Percentiles rank a stretch among this genome's conserved stretches.
These are phyloP conservation scores for Castanospermum australe DNA, from an alignment of 306 rosid species.

Conservation along the genomic window DNA sequence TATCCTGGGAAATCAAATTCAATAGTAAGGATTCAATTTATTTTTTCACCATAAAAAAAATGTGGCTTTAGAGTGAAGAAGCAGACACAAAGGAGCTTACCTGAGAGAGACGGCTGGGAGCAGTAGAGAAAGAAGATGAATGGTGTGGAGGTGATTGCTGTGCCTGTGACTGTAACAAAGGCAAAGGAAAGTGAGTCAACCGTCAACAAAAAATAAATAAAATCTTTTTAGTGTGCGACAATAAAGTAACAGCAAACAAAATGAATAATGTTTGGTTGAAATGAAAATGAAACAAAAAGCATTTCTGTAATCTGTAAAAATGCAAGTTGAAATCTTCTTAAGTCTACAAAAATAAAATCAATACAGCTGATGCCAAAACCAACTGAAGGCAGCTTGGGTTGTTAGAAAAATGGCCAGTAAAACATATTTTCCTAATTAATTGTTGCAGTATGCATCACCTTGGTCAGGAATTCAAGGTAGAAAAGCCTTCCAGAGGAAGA, in stretches of 20 bases:
- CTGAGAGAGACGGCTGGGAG: conserved; percentile 26
- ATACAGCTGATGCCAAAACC: background rate
- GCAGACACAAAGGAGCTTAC: conserved; percentile 33
- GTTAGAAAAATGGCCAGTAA: background rate
- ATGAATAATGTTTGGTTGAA: background rate
- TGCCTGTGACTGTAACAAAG: conserved; percentile 27
- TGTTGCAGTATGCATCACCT: background rate
- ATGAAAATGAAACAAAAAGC: background rate
- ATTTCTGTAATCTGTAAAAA: background rate
- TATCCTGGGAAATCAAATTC: conserved; percentile 37
- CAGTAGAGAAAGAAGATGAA: conserved; percentile 37
- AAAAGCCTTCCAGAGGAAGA: background rate
- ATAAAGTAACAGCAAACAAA: background rate
- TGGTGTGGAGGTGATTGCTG: conserved; percentile 28
- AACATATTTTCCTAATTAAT: background rate
- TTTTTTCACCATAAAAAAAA: background rate
- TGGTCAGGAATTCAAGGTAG: background rate
- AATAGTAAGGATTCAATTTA: background rate
- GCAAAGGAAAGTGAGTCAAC: conserved; percentile 6
- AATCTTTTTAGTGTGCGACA: background rate
- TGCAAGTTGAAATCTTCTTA: background rate
- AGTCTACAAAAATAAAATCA: background rate
- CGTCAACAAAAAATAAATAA: background rate
- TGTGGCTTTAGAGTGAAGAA: conserved; percentile 2
- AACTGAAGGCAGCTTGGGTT: background rate